phyloP scores from a whole-genome alignment of 305 asterid genomes.

The Fraxinus angustifolia region DNA sequence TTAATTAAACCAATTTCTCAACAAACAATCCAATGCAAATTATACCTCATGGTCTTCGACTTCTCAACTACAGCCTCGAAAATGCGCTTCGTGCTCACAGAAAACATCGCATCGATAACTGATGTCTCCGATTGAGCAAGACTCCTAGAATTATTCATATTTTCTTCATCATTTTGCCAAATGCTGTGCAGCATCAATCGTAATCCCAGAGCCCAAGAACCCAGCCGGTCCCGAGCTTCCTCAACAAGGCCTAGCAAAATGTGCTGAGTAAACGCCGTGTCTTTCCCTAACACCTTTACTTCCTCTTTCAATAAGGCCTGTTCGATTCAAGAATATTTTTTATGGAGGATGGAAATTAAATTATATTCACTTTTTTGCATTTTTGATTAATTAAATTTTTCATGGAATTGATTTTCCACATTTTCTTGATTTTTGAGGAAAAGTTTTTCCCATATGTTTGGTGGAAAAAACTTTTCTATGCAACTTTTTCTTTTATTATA shows the following conservation, averaged over 20 bases:
- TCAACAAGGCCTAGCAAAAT: conserved; percentile 81
- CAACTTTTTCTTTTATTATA: no score
- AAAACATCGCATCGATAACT: conserved; percentile 81
- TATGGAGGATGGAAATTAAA: no score
- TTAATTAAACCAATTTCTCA: no score
- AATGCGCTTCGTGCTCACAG: conserved; percentile 60
- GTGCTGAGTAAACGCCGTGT: conserved; percentile 73
- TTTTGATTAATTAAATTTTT: no score
- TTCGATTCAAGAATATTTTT: no score
- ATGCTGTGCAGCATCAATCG: conserved; percentile 62
- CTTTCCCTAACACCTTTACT: conserved; percentile 55
- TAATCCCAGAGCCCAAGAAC: conserved; percentile 70
- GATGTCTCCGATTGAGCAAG: conserved; percentile 40
- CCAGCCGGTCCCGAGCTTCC: conserved; percentile 80
- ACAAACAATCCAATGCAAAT: conserved; percentile 66
- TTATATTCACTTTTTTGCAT: no score
- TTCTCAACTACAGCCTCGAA: conserved; percentile 95
- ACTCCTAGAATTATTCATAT: conserved; percentile 25
- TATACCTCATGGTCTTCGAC: conserved; percentile 79
- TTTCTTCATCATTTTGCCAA: conserved; percentile 49
- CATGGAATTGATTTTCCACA: no score
- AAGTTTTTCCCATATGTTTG: no score
- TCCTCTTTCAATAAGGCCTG: conserved; percentile 60
- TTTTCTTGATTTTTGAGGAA: no score
- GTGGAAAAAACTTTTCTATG: no score